Evolutionary conservation across 169 alveolate species (phyloP).

Genomic region (Cryptosporidium ubiquitum): DNA sequence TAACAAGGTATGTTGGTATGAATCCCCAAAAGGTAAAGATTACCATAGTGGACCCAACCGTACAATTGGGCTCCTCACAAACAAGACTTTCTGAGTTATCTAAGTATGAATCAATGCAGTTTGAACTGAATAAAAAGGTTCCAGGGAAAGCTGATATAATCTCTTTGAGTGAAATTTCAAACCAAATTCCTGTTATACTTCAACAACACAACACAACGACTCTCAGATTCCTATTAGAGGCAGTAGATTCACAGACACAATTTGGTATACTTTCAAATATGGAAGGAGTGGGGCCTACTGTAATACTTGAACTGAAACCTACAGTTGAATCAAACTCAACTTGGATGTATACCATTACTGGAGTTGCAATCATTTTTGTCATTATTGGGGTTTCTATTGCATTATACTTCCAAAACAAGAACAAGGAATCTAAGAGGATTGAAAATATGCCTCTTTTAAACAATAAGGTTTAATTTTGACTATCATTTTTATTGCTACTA

Average conservation of each 20-base stretch:
- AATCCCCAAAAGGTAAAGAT: slow-evolving; percentile 51
- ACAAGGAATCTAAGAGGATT: slow-evolving; percentile 23
- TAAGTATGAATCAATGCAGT: slow-evolving; percentile 16
- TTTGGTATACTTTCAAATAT: slow-evolving; percentile 64
- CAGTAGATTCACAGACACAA: neutral
- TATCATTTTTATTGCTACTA: neutral
- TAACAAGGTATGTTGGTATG: slow-evolving; percentile 56
- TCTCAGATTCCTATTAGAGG: slow-evolving; percentile 36
- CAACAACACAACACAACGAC: slow-evolving; percentile 56
- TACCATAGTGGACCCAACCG: slow-evolving; percentile 51
- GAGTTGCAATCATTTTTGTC: slow-evolving; percentile 49
- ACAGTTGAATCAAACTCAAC: slow-evolving; percentile 51
- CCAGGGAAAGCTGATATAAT: slow-evolving; percentile 40
- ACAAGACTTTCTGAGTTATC: slow-evolving; percentile 44
- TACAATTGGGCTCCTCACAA: neutral
- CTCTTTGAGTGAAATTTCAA: slow-evolving; percentile 9
- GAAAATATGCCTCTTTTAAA: slow-evolving; percentile 33
- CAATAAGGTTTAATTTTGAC: slow-evolving; percentile 29
- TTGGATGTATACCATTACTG: slow-evolving; percentile 66
- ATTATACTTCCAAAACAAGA: slow-evolving; percentile 49
- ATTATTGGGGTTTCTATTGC: slow-evolving; percentile 69
- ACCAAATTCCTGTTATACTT: slow-evolving; percentile 32
- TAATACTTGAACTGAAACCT: slow-evolving; percentile 22
- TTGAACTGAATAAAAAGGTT: slow-evolving; percentile 1
- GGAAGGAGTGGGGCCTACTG: slow-evolving; percentile 56